Conservation (phyloP, 2,329 filamentous ascomycete genomes). For the Cladorrhinum sp. region DNA sequence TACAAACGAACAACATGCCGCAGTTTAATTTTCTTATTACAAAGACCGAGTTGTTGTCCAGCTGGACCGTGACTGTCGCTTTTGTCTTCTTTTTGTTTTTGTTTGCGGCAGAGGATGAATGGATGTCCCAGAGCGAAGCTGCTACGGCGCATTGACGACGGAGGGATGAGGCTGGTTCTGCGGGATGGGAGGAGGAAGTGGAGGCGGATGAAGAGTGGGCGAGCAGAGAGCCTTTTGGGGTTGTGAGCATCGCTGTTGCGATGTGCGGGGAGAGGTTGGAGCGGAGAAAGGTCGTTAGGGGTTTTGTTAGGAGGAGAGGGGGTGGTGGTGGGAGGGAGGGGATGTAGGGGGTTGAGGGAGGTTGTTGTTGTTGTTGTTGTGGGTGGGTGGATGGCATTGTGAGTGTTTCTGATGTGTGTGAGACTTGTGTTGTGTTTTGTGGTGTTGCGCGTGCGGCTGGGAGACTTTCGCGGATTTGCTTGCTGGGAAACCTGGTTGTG, state of each 20-base stretch:
- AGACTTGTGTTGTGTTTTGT: neutral
- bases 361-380: neutral
- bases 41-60: constrained; percentile 53
- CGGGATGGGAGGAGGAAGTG: constrained; percentile 21
- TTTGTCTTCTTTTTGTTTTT: constrained; percentile 11
- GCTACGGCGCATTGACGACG: constrained; percentile 64
- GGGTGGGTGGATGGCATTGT: no score
- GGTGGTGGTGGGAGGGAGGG: constrained; percentile 41
- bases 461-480: no score
- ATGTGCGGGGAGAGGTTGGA: constrained; percentile 55
- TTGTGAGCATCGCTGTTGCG: constrained; percentile 58
- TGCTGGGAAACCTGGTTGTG: neutral
- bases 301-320: constrained; percentile 63
- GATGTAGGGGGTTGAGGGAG: neutral
- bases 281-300: constrained; percentile 59
- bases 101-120: constrained; percentile 31
- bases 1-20: constrained; percentile 60
- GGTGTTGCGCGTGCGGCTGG: neutral
- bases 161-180: constrained; percentile 48
- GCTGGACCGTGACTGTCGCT: constrained; percentile 53
- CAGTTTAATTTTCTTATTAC: constrained; percentile 57
- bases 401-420: no score
- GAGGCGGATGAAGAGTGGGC: constrained; percentile 45
- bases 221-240: constrained; percentile 60
- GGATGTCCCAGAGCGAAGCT: constrained; percentile 58